phyloP scores from a whole-genome alignment of 2,329 filamentous ascomycete genomes.

The Hypomyces rosellus region DNA sequence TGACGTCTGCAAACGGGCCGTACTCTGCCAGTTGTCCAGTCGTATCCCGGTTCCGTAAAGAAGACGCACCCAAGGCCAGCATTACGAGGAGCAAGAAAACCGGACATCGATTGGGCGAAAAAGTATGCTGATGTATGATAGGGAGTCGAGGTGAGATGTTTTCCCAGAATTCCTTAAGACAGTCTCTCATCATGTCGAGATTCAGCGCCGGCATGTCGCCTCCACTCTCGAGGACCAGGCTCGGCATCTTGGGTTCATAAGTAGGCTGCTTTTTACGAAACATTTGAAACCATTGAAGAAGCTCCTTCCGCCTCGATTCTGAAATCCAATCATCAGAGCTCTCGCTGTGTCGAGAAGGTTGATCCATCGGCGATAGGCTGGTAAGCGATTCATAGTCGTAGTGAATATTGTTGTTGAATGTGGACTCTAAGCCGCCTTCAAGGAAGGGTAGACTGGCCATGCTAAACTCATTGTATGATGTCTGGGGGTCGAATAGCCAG shows the following conservation, averaged over 20 bases:
- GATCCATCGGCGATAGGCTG: slow-evolving; percentile 40
- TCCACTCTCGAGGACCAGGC: slow-evolving; percentile 32
- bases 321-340: slow-evolving; percentile 38
- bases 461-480: slow-evolving; percentile 35
- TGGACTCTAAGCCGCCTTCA: slow-evolving; percentile 44
- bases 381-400: slow-evolving; percentile 46
- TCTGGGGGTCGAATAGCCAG: slow-evolving; percentile 46
- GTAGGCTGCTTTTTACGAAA: slow-evolving; percentile 40
- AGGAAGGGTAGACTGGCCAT: slow-evolving; percentile 40
- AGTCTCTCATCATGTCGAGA: slow-evolving; percentile 76
- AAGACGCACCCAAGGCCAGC: slow-evolving; percentile 77
- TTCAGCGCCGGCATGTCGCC: slow-evolving; percentile 51
- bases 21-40: slow-evolving; percentile 43
- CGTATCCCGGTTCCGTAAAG: slow-evolving; percentile 60
- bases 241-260: slow-evolving; percentile 28
- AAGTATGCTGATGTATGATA: slow-evolving; percentile 83
- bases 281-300: slow-evolving; percentile 36
- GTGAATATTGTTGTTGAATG: slow-evolving; percentile 45
- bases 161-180: slow-evolving; percentile 81
- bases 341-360: slow-evolving; percentile 33
- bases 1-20: slow-evolving; percentile 48
- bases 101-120: slow-evolving; percentile 71
- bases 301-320: slow-evolving; percentile 39
- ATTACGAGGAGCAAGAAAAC: slow-evolving; percentile 73
- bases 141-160: slow-evolving; percentile 80